Base-by-base conservation (phyloP, 1,284 basidiomycete genomes). In the Trichosporon ovoides region DNA sequence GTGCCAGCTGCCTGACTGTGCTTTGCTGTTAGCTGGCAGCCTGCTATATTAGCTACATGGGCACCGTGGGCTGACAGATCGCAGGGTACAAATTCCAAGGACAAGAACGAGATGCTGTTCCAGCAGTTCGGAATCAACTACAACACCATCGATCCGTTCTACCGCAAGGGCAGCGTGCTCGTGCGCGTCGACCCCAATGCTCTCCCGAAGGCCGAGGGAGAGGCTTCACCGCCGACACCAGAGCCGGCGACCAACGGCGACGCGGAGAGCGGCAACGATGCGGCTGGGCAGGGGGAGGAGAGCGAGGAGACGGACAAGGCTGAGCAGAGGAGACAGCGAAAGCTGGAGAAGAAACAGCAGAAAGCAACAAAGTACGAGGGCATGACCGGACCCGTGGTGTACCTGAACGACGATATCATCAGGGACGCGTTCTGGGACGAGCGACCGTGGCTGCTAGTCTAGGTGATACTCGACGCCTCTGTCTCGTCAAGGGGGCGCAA, bases 41-140 rank as follows among this genome's bases (percentile, higher is more conserved):
- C 7, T 4, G 20, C 10, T 6, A n/a, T 11, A 40, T 18, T 19
- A 6, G 14, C 13, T 13, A 20, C 16, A 5, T 12, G 12, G 38
- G 34, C 12, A n/a, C 7, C 10, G 89, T 88, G 56, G 56, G 78
- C 36, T 34, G 37, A 2, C 63, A 63, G 53, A 62, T 51, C 55
- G 0, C 65, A 96, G 88, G 91, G 92, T 0, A 95, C 93, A 0
- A 80, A 89, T 24, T 89, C 92, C 1, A 85, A 87, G 56, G 83
- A 89, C 61, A 98, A 98, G 78, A 85, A 98, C 67, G 93, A 98
- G 75, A 87, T 97, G 4, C 79, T 98, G 1, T 95, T 88, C 76
- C 81, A 83, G 7, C 81, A 81, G 7, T 98, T 93, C 68, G 81
- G 82, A 0, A 85, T 95, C 68, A 98, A 98, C 72, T 98, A 98